Conservation (phyloP, 768 basidiomycete genomes). For the Tulasnella sp. region DNA sequence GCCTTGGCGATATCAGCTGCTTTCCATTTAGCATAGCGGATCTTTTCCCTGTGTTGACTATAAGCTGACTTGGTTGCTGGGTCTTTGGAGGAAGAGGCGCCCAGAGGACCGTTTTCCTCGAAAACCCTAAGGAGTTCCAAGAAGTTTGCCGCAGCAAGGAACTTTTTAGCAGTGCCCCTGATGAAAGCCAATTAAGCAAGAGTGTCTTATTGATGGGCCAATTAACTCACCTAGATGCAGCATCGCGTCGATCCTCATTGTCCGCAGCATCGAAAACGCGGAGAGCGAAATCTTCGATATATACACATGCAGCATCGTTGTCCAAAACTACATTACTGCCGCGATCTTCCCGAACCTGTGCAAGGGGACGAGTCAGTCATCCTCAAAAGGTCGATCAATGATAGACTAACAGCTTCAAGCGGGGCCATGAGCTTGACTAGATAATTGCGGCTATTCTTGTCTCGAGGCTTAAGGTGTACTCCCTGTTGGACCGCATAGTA, state of each 20-base stretch:
- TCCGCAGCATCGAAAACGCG: constrained; percentile 83
- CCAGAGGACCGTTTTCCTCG: constrained; percentile 28
- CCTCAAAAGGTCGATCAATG: neutral
- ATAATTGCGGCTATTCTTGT: constrained; percentile 55
- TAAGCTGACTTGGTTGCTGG: neutral
- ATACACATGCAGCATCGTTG: constrained; percentile 41
- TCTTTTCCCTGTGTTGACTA: constrained; percentile 65
- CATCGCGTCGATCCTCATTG: constrained; percentile 73
- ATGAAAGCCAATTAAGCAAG: neutral
- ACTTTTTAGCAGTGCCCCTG: constrained; percentile 86
- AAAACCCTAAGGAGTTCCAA: constrained; percentile 78
- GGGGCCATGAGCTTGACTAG: constrained; percentile 60
- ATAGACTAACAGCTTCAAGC: constrained; percentile 45
- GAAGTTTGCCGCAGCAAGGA: constrained; percentile 89
- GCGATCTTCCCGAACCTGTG: constrained; percentile 58
- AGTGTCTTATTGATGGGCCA: constrained; percentile 12
- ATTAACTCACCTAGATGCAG: constrained; percentile 50
- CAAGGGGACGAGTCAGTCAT: neutral
- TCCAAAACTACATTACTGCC: constrained; percentile 67
- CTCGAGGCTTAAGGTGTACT: constrained; percentile 47
- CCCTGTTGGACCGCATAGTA: constrained; percentile 88
- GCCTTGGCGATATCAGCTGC: constrained; percentile 91
- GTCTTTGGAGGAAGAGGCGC: neutral
- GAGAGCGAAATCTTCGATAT: constrained; percentile 90
- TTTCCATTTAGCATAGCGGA: constrained; percentile 95